Evolutionary conservation across 768 basidiomycete species (phyloP).

Genomic region (Tulasnella sp.): DNA sequence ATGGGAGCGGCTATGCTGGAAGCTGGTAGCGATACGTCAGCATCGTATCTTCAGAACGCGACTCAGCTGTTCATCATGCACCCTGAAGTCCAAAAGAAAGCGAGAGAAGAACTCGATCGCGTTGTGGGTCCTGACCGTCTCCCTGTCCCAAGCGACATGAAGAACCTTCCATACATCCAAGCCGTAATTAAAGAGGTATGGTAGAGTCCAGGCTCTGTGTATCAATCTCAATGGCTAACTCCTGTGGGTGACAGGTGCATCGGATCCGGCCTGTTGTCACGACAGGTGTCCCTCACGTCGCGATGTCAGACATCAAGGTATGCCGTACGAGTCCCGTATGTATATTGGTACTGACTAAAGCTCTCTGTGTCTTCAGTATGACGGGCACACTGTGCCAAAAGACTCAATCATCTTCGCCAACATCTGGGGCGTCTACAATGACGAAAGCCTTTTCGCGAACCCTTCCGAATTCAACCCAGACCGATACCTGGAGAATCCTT

Average conservation of each 20-base stretch:
- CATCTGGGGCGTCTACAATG: constrained; percentile 23
- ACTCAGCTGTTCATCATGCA: not conserved
- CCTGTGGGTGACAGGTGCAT: not conserved
- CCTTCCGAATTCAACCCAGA: constrained; percentile 42
- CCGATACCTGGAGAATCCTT: constrained; percentile 27
- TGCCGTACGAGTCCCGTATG: not conserved
- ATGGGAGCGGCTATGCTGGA: not conserved
- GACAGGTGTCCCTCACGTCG: constrained; percentile 14
- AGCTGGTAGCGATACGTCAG: not conserved
- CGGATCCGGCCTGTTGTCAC: constrained; percentile 13
- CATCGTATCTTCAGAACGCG: not conserved
- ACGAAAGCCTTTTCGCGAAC: constrained; percentile 27
- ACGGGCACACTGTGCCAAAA: constrained; percentile 19
- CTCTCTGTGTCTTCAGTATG: not conserved
- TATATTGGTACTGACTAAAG: not conserved
- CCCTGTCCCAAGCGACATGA: not conserved
- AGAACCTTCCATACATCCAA: constrained; percentile 3
- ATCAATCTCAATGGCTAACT: not conserved
- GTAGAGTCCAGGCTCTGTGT: not conserved
- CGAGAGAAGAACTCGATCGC: constrained; percentile 1
- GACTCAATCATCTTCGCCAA: constrained; percentile 21
- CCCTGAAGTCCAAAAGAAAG: constrained; percentile 2
- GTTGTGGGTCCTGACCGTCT: constrained; percentile 1
- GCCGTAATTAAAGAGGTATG: constrained; percentile 1
- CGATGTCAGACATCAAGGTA: constrained; percentile 5